Percentiles rank a stretch among this genome's conserved stretches.
These are phyloP conservation scores for Dothidotthia symphoricarpi DNA, from an alignment of 2,329 filamentous ascomycete species.

Conservation along the genomic window DNA sequence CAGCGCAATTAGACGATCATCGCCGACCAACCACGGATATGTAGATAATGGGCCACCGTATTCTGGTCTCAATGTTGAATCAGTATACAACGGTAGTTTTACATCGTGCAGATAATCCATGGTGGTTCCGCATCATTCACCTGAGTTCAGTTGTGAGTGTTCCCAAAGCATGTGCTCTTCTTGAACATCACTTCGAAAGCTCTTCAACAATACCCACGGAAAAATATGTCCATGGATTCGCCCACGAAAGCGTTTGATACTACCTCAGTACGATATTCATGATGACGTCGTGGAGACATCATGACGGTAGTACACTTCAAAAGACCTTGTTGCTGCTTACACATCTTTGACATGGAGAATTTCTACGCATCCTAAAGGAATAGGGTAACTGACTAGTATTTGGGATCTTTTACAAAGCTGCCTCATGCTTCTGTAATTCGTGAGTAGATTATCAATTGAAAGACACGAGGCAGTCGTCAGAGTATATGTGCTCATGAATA, in stretches of 20 bases:
- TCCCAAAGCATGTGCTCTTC: conserved; percentile 78
- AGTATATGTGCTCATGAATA: conserved; percentile 90
- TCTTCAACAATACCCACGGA: conserved; percentile 85
- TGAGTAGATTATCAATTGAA: conserved; percentile 82
- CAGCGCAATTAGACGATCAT: conserved; percentile 31
- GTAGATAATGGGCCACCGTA: conserved; percentile 39
- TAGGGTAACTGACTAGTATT: neutral
- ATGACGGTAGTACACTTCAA: too few species aligned
- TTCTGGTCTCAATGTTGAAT: conserved; percentile 35
- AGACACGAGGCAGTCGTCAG: conserved; percentile 79
- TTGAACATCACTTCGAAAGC: conserved; percentile 88
- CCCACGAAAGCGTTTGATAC: too few species aligned
- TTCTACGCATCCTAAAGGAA: too few species aligned
- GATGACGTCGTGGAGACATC: too few species aligned
- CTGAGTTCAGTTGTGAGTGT: conserved; percentile 76
- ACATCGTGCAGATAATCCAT: conserved; percentile 73
- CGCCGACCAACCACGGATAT: conserved; percentile 37
- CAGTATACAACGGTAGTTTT: conserved; percentile 30
- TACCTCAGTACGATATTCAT: too few species aligned
- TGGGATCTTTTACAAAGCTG: conserved; percentile 82
- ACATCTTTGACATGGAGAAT: too few species aligned
- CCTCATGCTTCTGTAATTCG: conserved; percentile 80
- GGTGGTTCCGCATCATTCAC: conserved; percentile 74
- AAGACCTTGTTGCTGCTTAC: too few species aligned
- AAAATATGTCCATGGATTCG: too few species aligned